Base-by-base conservation (phyloP, 164 flowering plant genomes). In the Cinnamomum micranthum region DNA sequence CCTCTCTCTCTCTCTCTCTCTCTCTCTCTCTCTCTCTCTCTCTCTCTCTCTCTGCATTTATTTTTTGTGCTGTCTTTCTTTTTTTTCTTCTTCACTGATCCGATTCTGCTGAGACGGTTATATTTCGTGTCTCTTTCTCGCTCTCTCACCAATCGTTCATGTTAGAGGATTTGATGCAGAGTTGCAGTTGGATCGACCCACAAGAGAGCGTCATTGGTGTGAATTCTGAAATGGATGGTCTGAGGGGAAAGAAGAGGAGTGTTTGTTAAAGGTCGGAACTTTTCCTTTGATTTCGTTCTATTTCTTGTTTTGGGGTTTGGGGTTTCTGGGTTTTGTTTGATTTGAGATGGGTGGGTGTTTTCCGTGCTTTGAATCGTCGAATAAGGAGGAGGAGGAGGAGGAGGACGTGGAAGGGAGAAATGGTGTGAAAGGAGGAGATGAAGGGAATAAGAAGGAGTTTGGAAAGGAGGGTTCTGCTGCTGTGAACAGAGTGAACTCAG, bases 291-390 rank as follows among this genome's bases (percentile, higher is more conserved):
- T 22, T 64, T 22, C 28, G 1, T 2, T 12, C 28, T 22, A 20
- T n/a, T 22, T 64, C 28, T 22, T 2, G 12, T 64, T 24, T 22
- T 64, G 22, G 67, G 24, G 13, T 55, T 74, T 28, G 9, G n/a
- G 64, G 41, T 65, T 58, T 80, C 71, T 66, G 68, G 63, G 70
- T 31, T 31, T 65, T 75, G 62, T 5, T 74, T 25, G 74, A 73
- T 75, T 81, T 77, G 79, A 70, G 72, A 85, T 85, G 87, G 85
- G 84, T 51, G 84, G 85, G 41, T 85, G 87, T 72, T 77, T 83
- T 73, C 80, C 85, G 0, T 83, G 87, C 74, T 85, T 85, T 75
- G 83, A 83, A 78, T 81, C 87, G 71, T 81, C 87, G 65, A 73
- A 79, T n/a, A 74, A 82, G 76, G 87, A 67, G 58, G 73, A 71